Evolutionary conservation across 75 land plant genomes (phyloP).

Genomic region (Sequoiadendron giganteum): DNA sequence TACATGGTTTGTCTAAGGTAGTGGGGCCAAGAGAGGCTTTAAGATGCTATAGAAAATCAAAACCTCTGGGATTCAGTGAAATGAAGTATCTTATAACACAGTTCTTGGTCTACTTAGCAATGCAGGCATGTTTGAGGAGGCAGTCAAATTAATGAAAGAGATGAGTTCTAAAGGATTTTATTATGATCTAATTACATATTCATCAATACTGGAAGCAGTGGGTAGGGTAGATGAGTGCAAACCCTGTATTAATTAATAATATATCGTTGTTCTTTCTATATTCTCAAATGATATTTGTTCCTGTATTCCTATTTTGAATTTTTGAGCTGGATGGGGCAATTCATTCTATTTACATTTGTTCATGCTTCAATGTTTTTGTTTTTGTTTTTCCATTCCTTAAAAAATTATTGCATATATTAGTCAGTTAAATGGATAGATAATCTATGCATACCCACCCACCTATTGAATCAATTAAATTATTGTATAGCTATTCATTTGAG

Average conservation of each 20-base stretch:
- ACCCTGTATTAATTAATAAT: not conserved
- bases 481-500: not conserved
- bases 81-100: slow-evolving; percentile 82
- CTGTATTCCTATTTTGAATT: not conserved
- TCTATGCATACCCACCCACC: too few relatives aligned
- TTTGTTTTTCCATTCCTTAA: not conserved
- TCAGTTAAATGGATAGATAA: too few relatives aligned
- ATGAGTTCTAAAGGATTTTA: slow-evolving; percentile 55
- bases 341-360: not conserved
- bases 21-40: slow-evolving; percentile 53
- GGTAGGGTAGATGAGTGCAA: slow-evolving; percentile 52
- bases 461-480: too few relatives aligned
- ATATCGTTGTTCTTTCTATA: not conserved
- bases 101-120: slow-evolving; percentile 70
- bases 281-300: not conserved
- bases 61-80: slow-evolving; percentile 46
- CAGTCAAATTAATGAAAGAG: slow-evolving; percentile 71
- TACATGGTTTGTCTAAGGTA: slow-evolving; percentile 53
- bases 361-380: not conserved
- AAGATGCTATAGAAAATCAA: slow-evolving; percentile 61
- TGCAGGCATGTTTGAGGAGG: slow-evolving; percentile 78
- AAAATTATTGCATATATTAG: not conserved
- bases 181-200: slow-evolving; percentile 69
- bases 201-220: slow-evolving; percentile 71
- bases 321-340: not conserved